A percentile compares a stretch with the other conserved stretches of the same genome.
Conservation (phyloP, 2,329 filamentous ascomycete species). For the Aspergillus piperis region DNA sequence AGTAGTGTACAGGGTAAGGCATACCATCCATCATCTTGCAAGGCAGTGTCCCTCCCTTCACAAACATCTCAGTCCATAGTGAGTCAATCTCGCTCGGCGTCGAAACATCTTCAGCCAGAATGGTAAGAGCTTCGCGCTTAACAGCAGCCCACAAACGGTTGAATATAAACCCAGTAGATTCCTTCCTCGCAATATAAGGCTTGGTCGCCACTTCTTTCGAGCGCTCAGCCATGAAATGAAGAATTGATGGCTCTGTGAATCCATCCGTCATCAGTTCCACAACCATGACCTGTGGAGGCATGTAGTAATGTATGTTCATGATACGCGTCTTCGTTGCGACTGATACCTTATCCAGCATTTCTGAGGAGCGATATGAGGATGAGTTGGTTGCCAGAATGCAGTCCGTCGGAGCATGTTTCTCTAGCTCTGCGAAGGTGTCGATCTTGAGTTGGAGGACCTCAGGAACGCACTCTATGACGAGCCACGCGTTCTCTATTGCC, state of each 20-base stretch:
- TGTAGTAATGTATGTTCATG: conserved; percentile 56
- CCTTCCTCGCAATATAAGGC: conserved; percentile 48
- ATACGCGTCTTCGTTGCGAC: conserved; percentile 42
- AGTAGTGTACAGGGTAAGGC: not conserved
- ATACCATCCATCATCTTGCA: conserved; percentile 49
- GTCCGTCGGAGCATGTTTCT: conserved; percentile 45
- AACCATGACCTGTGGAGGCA: conserved; percentile 48
- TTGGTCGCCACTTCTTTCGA: conserved; percentile 45
- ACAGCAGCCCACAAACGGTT: conserved; percentile 61
- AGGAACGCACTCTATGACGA: conserved; percentile 57
- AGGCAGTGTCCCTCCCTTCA: conserved; percentile 29
- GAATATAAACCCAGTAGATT: conserved; percentile 57
- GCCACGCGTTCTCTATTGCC: conserved; percentile 52
- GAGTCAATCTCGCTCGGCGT: conserved; percentile 53
- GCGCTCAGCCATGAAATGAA: conserved; percentile 49
- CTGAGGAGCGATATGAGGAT: conserved; percentile 54
- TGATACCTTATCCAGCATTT: conserved; percentile 48
- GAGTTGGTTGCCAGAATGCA: conserved; percentile 55
- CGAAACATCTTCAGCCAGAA: conserved; percentile 54
- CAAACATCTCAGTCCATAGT: conserved; percentile 49
- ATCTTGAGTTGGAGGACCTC: conserved; percentile 55
- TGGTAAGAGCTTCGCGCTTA: conserved; percentile 54
- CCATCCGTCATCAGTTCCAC: conserved; percentile 59
- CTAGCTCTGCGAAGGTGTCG: conserved; percentile 51
- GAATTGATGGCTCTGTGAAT: conserved; percentile 43